Conservation (phyloP, 768 basidiomycete genomes). For the Agaricus subrufescens region DNA sequence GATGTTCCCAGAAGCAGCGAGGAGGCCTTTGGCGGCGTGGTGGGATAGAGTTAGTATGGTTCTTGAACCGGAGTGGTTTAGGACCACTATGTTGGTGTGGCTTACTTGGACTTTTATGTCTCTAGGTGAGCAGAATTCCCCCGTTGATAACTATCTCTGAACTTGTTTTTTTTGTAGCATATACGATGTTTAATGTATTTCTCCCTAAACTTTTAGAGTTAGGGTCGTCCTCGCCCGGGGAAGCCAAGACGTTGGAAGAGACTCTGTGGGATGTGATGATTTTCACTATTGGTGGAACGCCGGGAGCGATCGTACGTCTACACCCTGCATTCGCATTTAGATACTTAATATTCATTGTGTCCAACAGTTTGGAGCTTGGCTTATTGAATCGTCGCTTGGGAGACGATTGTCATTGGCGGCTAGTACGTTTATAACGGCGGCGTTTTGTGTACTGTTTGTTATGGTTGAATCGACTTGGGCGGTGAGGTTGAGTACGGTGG, state of each 20-base stretch:
- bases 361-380: conserved; percentile 73
- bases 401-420: conserved; percentile 68
- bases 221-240: conserved; percentile 22
- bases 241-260: conserved; percentile 39
- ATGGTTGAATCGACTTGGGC: conserved; percentile 51
- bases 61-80: conserved; percentile 68
- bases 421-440: conserved; percentile 71
- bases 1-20: conserved; percentile 48
- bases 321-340: conserved; percentile 3
- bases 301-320: conserved; percentile 69
- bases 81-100: conserved; percentile 80
- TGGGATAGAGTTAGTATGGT: conserved; percentile 64
- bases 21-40: conserved; percentile 64
- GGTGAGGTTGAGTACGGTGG: conserved; percentile 65
- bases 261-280: conserved; percentile 85
- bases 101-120: conserved; percentile 70
- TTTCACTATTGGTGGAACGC: conserved; percentile 80
- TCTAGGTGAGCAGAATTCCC: conserved; percentile 47
- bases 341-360: not conserved
- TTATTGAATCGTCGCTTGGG: conserved; percentile 70
- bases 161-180: conserved; percentile 37
- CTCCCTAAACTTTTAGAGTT: conserved; percentile 83
- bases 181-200: conserved; percentile 92
- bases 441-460: conserved; percentile 70
- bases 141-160: conserved; percentile 4